Conservation (phyloP, 2,329 filamentous ascomycete genomes). For the Pestalotiopsis sp. region DNA sequence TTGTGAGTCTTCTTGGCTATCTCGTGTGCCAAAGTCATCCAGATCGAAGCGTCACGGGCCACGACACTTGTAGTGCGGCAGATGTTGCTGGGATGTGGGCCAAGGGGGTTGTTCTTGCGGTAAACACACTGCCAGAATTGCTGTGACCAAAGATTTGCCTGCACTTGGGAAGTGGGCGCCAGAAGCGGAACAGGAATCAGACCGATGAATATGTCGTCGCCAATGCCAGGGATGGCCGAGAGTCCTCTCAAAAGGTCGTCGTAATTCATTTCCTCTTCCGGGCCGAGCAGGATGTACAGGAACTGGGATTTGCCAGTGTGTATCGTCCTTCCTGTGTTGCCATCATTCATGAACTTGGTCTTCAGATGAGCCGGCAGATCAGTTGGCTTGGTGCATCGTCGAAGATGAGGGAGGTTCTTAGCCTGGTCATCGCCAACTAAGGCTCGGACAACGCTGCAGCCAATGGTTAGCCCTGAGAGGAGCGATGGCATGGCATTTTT, state of each 20-base stretch:
- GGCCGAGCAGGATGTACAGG: constrained; percentile 61
- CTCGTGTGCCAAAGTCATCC: constrained; percentile 68
- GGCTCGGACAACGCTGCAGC: constrained; percentile 54
- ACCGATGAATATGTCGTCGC: constrained; percentile 58
- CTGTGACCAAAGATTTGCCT: constrained; percentile 74
- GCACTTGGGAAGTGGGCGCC: constrained; percentile 74
- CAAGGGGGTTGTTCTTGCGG: constrained; percentile 84
- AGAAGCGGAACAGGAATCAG: constrained; percentile 71
- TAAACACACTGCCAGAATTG: constrained; percentile 86
- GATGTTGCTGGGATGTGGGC: constrained; percentile 78
- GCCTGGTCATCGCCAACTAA: constrained; percentile 62
- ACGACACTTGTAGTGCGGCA: constrained; percentile 72
- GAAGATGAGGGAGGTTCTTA: constrained; percentile 71
- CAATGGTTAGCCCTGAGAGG: neutral
- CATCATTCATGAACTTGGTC: constrained; percentile 62
- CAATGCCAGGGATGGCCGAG: constrained; percentile 51
- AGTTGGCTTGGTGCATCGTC: constrained; percentile 73
- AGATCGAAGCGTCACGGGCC: constrained; percentile 62
- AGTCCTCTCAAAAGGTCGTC: constrained; percentile 54
- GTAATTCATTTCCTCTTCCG: constrained; percentile 53
- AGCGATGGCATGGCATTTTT: neutral
- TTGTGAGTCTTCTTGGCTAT: constrained; percentile 63
- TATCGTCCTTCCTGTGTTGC: constrained; percentile 54
- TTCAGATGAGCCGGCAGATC: constrained; percentile 70
- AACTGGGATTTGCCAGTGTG: constrained; percentile 63